Evolutionary conservation across 2,329 filamentous ascomycete genomes (phyloP).

Genomic region (Monilinia laxa): DNA sequence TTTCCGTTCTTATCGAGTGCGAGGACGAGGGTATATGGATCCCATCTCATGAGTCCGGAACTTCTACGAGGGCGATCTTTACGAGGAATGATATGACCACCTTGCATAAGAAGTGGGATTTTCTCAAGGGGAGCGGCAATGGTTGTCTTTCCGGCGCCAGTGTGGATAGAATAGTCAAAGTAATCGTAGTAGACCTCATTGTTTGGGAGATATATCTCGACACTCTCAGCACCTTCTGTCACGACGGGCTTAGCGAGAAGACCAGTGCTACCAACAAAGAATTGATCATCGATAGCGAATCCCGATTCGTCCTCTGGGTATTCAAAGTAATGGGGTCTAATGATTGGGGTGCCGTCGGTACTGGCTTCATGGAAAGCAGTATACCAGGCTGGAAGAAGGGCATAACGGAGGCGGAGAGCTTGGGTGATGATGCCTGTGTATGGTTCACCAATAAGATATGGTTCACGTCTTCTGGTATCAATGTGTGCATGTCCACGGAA

Average conservation of each 20-base stretch:
- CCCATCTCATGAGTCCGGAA: slow-evolving; percentile 84
- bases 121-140: slow-evolving; percentile 78
- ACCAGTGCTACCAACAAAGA: slow-evolving; percentile 86
- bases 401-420: slow-evolving; percentile 84
- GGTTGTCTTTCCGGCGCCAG: slow-evolving; percentile 66
- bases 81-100: slow-evolving; percentile 86
- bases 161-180: slow-evolving; percentile 77
- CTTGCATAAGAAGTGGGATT: slow-evolving; percentile 87
- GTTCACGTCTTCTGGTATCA: slow-evolving; percentile 89
- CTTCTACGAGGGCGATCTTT: slow-evolving; percentile 86
- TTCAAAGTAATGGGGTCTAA: slow-evolving; percentile 90
- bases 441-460: slow-evolving; percentile 82
- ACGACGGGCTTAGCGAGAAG: slow-evolving; percentile 91
- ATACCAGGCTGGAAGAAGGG: slow-evolving; percentile 90
- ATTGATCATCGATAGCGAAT: slow-evolving; percentile 88
- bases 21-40: slow-evolving; percentile 91
- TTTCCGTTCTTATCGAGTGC: slow-evolving; percentile 65
- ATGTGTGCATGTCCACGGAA: slow-evolving; percentile 98
- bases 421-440: slow-evolving; percentile 84
- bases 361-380: slow-evolving; percentile 92
- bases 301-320: slow-evolving; percentile 82
- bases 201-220: slow-evolving; percentile 85
- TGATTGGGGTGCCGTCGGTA: slow-evolving; percentile 77
- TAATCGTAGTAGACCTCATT: slow-evolving; percentile 93
- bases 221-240: slow-evolving; percentile 67